Conservation (phyloP, 768 basidiomycete species). For the Hygrophorus pudorinus region DNA sequence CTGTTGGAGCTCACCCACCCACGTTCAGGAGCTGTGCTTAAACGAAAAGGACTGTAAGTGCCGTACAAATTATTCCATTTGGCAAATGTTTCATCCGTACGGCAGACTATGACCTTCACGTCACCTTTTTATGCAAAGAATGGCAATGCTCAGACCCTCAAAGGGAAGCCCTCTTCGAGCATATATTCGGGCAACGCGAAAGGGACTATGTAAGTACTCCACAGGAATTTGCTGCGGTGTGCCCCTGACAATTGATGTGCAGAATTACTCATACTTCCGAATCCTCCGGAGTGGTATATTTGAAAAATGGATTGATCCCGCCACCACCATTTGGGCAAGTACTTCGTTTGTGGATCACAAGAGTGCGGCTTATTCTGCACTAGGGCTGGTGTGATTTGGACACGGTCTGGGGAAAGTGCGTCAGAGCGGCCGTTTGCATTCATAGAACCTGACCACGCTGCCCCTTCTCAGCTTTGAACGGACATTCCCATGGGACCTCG, state of each 20-base stretch:
- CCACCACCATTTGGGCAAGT: constrained; percentile 3
- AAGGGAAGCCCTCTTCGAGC: background rate
- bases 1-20: too few species aligned
- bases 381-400: constrained; percentile 9
- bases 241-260: background rate
- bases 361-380: too few species aligned
- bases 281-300: constrained; percentile 5
- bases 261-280: constrained; percentile 6
- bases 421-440: too few species aligned
- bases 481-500: constrained; percentile 7
- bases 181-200: background rate
- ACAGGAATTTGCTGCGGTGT: background rate
- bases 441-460: too few species aligned
- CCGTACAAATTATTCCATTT: too few species aligned
- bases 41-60: too few species aligned
- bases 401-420: constrained; percentile 1
- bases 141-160: constrained; percentile 4
- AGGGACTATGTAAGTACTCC: background rate
- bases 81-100: constrained; percentile 4
- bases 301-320: constrained; percentile 6
- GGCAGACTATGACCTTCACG: constrained; percentile 1
- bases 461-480: background rate
- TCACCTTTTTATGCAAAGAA: constrained; percentile 4
- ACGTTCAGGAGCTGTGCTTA: too few species aligned
- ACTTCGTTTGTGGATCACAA: too few species aligned